Evolutionary conservation across 148 eudicot species (phyloP), one percentile per base, ranked within the genome.

Genomic region (Rhododendron simsii): DNA sequence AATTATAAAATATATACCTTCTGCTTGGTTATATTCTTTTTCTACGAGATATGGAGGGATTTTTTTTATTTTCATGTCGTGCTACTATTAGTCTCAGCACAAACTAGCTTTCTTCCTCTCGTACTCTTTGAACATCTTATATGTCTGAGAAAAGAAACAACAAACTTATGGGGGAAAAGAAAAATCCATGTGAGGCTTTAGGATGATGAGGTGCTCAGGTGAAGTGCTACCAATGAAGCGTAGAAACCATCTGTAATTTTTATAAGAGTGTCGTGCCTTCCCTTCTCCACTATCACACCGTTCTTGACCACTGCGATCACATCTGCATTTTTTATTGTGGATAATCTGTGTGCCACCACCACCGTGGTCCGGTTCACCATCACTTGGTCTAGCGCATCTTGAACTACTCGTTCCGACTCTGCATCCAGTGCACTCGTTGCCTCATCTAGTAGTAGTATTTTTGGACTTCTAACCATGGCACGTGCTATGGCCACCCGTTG

Each of bases 401-500:
- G 61, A 55, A 55, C 61, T 0, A 55, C 21, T 15, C 6, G 20
- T 16, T 55, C 61, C 5, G 61, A 55, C 94, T 0, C 85, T 63
- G 28, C 69, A 23, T 63, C 69, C 0, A 63, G 28, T 2, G 69
- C 69, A 23, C 69, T 63, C 1, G 69, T 63, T 23, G 69, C 69
- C 69, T 63, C 69, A 63, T 63, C 69, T 2, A 63, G 69, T 8
- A 63, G 69, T 23, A 63, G 28, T 63, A 63, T 23, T 63, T 63
- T 63, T 8, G 69, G 69, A 63, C 69, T 63, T 63, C 9, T 63
- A 12, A 63, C 11, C 69, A 63, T 7, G 3, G 69, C 69, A 63
- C 69, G 69, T 0, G 69, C 69, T 81, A 93, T 95, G 50, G 96
- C 96, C 69, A 95, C 93, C 20, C 98, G 83, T 75, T 95, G 98